Evolutionary conservation across 306 rosid genomes (phyloP).

Genomic region (Cyclanthera cordifolia): DNA sequence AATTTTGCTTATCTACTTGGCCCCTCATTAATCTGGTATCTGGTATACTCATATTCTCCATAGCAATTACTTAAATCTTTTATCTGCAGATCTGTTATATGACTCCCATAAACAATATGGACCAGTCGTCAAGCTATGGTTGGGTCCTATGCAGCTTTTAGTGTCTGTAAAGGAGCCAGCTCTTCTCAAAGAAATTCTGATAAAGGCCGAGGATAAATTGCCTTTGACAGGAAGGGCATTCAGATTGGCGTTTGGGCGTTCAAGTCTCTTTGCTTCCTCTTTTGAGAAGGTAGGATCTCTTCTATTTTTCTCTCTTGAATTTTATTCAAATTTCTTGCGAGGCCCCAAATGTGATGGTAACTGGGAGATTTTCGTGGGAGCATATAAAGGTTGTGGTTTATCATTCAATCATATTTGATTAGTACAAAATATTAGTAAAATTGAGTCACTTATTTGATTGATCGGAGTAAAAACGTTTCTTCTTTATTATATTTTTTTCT

Average conservation of each 20-base stretch:
- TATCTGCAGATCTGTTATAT: constrained; percentile 41
- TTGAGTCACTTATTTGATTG: not conserved
- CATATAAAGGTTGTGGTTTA: not conserved
- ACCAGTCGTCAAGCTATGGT: constrained; percentile 63
- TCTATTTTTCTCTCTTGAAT: not conserved
- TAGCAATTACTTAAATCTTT: constrained; percentile 3
- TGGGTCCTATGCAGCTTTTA: constrained; percentile 69
- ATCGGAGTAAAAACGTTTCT: not conserved
- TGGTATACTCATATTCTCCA: not conserved
- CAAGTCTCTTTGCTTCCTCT: constrained; percentile 66
- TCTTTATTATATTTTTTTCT: not conserved
- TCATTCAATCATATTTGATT: not conserved
- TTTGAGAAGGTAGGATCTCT: constrained; percentile 39
- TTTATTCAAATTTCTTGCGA: constrained; percentile 4
- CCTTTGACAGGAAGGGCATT: constrained; percentile 56
- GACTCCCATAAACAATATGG: constrained; percentile 56
- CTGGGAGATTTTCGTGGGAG: constrained; percentile 4
- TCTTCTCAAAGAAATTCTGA: constrained; percentile 53
- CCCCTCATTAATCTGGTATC: not conserved
- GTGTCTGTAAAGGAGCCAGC: constrained; percentile 64
- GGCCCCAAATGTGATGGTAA: not conserved
- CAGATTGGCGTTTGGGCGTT: constrained; percentile 57
- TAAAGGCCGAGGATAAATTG: constrained; percentile 60
- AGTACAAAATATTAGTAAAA: not conserved
- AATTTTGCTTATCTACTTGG: not conserved